Base-by-base conservation (phyloP, 352 stramenopile species). In the Thraustochytrium striatum region DNA sequence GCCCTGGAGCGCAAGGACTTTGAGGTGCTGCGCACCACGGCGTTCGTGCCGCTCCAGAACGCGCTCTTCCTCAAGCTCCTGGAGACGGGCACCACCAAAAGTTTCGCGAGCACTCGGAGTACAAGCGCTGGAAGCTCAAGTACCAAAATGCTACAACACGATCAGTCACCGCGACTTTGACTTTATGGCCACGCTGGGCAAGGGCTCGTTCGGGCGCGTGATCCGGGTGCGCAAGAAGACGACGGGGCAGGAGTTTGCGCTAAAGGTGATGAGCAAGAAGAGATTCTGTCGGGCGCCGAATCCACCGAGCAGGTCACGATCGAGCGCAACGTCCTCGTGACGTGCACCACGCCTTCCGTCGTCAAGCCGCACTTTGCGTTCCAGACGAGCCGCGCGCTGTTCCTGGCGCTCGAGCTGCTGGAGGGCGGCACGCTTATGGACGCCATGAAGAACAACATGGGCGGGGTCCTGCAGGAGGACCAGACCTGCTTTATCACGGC, bases 401-500 rank as follows among this genome's bases (percentile, higher is more conserved):
- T 80, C 79, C 32, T 80, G 16, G 70, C 70, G 19, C 70, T 80
- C 28, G 53, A 75, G 59, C 47, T 80, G 25, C 33, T 80, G 21
- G 70, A 80, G 33, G 70, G 70, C 30, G 70, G 70, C 39, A 80
- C 81, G 73, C 81, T 0, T 85, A 90, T 81, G 69, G 87, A 19
- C 82, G 90, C 19, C 82, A 86, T n/a, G 43, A 30, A 70, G 16
- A 30, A 16, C 25, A 75, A 75, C 65, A 25, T 11, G 9, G 52
- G 44, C 52, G 47, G 47, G 16, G 50, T 50, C 21, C 65, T 75
- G 13, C 5, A 7, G 16, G 2, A 16, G 3, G 50, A 41, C 33
- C 65, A 75, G 65, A 39, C 33, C 21, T 41, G 70, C 16, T 93
- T 94, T 52, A 93, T 93, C 79, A 84, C 84, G 0, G 88, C 89